Evolutionary conservation across 163 green algal species (phyloP).

Genomic region (Prototheca cutis): DNA sequence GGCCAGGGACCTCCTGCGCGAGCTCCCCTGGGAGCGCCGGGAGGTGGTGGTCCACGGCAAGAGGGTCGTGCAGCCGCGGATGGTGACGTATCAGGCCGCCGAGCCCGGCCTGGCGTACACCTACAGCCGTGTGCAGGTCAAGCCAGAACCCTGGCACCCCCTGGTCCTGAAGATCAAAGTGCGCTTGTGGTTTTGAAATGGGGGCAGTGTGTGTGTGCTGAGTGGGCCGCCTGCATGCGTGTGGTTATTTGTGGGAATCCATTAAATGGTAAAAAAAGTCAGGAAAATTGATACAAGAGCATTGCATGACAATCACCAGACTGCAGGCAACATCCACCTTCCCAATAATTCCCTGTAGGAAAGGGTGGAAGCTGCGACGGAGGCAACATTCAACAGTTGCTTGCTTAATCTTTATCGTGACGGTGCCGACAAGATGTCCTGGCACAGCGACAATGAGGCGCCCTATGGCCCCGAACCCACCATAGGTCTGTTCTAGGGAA

Average conservation of each 20-base stretch:
- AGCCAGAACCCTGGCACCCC: constrained; percentile 26
- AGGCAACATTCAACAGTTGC: constrained; percentile 40
- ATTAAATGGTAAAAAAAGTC: not conserved
- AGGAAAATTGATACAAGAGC: not conserved
- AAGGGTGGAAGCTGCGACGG: constrained; percentile 10
- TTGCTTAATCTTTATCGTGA: constrained; percentile 57
- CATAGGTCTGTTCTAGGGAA: constrained; percentile 18
- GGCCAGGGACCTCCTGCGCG: constrained; percentile 7
- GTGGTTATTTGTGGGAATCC: not conserved
- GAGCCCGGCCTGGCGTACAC: constrained; percentile 37
- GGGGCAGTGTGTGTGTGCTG: not conserved
- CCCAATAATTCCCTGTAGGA: not conserved
- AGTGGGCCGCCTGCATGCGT: not conserved
- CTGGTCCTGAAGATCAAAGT: constrained; percentile 34
- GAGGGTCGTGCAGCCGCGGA: constrained; percentile 45
- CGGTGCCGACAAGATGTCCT: constrained; percentile 46
- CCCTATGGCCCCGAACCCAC: constrained; percentile 33
- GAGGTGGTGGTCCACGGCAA: constrained; percentile 41
- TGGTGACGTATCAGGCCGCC: constrained; percentile 54
- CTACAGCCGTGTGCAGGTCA: constrained; percentile 41
- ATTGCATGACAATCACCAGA: no score
- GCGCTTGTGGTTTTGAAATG: constrained; percentile 4
- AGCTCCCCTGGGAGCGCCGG: constrained; percentile 42
- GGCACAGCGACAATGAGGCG: constrained; percentile 56
- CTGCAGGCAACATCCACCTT: not conserved